These are phyloP conservation scores for Platanus orientalis DNA, from an alignment of 164 flowering plant genomes.

Conservation along the genomic window DNA sequence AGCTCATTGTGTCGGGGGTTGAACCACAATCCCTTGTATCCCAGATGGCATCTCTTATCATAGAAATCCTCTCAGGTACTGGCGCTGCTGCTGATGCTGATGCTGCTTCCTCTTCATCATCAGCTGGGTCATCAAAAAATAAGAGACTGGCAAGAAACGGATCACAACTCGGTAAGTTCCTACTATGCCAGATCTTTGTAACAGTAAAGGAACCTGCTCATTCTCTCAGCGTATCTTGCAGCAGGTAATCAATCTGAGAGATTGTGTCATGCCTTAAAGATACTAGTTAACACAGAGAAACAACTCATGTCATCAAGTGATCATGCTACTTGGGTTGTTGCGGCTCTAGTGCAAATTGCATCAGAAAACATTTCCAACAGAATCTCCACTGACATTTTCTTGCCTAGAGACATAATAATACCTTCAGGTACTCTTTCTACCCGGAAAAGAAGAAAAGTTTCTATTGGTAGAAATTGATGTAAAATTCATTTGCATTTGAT, in stretches of 20 bases:
- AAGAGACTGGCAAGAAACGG: conserved; percentile 12
- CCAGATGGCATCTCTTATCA: conserved; percentile 34
- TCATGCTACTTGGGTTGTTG: conserved; percentile 23
- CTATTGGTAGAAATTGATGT: background rate
- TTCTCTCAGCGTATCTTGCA: conserved; percentile 14
- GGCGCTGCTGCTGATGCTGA: too few species aligned
- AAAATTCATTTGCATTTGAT: conserved; percentile 1
- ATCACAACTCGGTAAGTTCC: conserved; percentile 18
- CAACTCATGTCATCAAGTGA: conserved; percentile 26
- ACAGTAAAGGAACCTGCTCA: background rate
- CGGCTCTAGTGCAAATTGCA: conserved; percentile 31
- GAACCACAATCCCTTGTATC: conserved; percentile 27
- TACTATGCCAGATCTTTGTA: background rate
- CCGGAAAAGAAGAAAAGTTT: background rate
- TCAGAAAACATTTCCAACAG: conserved; percentile 16
- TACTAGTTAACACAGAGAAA: conserved; percentile 30
- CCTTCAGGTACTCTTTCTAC: conserved; percentile 16
- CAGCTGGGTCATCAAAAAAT: conserved; percentile 14
- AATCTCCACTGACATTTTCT: conserved; percentile 15
- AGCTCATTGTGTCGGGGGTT: conserved; percentile 28
- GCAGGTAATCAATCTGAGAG: conserved; percentile 21
- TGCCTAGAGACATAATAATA: conserved; percentile 14
- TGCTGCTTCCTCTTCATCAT: conserved; percentile 14
- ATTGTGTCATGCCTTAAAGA: conserved; percentile 29
- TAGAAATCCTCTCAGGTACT: conserved; percentile 29